A percentile compares a stretch with the other conserved stretches of the same genome.
These are phyloP conservation scores for Thermothielavioides terrestris DNA, from an alignment of 495 filamentous ascomycete genomes.

Conservation along the genomic window DNA sequence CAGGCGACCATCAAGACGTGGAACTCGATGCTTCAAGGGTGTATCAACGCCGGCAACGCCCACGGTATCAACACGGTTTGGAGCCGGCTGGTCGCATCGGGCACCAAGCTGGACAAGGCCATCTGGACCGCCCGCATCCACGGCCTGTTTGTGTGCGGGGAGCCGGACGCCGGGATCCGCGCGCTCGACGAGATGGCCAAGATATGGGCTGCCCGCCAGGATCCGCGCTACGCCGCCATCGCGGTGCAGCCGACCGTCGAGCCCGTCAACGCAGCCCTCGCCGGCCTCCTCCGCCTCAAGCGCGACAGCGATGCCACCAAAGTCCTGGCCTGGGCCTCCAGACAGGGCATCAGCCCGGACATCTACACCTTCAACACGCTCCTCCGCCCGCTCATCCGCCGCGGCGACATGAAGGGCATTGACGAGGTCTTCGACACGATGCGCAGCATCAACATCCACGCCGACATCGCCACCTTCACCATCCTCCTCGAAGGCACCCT, in stretches of 20 bases:
- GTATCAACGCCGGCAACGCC: constrained; percentile 37
- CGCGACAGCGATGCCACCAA: constrained; percentile 28
- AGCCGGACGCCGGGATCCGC: constrained; percentile 39
- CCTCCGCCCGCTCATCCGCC: constrained; percentile 46
- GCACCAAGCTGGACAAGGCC: constrained; percentile 44
- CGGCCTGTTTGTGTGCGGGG: constrained; percentile 45
- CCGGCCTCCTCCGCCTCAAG: constrained; percentile 30
- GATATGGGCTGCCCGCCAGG: constrained; percentile 38
- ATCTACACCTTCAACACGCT: constrained; percentile 62
- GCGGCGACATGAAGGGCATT: constrained; percentile 28
- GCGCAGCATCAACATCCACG: constrained; percentile 22
- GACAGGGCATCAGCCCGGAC: constrained; percentile 50
- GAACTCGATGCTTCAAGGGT: constrained; percentile 56
- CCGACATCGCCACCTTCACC: constrained; percentile 37
- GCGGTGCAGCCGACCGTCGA: constrained; percentile 48
- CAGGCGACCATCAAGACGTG: constrained; percentile 49
- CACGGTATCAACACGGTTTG: constrained; percentile 49
- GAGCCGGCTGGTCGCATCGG: constrained; percentile 44
- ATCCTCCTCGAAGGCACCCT: constrained; percentile 35
- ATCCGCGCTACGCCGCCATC: constrained; percentile 24
- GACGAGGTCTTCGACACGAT: constrained; percentile 37
- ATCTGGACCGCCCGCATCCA: constrained; percentile 58
- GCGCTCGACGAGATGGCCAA: constrained; percentile 54
- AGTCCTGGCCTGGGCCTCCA: constrained; percentile 51
- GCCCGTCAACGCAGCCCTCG: constrained; percentile 55